phyloP scores from a whole-genome alignment of 2,329 filamentous ascomycete genomes.

The Fusarium musae region DNA sequence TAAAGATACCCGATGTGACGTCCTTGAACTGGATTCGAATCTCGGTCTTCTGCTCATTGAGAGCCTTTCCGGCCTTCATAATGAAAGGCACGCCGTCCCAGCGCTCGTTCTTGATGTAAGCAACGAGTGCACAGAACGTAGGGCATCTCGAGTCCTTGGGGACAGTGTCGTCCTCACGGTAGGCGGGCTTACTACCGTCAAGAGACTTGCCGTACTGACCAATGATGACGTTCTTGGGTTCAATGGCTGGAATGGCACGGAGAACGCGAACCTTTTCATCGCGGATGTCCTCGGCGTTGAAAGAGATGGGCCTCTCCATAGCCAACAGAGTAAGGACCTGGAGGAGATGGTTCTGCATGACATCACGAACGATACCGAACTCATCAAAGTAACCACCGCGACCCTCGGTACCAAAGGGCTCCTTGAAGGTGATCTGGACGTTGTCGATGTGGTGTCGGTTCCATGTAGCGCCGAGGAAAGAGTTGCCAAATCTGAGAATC shows the following conservation, averaged over 20 bases:
- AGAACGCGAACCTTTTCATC: constrained; percentile 99
- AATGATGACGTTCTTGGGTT: constrained; percentile 99
- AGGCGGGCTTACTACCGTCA: constrained; percentile 94
- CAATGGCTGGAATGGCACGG: constrained; percentile 90
- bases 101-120: constrained; percentile 99
- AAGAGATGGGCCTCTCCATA: constrained; percentile 98
- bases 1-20: constrained; percentile 98
- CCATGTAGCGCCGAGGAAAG: constrained; percentile 98
- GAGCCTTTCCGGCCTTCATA: constrained; percentile 97
- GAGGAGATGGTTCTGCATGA: constrained; percentile 99
- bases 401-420: constrained; percentile 98
- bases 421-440: constrained; percentile 99
- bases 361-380: constrained; percentile 98
- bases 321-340: constrained; percentile 95
- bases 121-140: constrained; percentile 96
- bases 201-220: constrained; percentile 97
- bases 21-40: constrained; percentile 99
- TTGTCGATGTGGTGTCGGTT: constrained; percentile 99
- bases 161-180: constrained; percentile 99
- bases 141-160: constrained; percentile 97
- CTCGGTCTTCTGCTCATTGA: constrained; percentile 99
- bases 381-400: constrained; percentile 99
- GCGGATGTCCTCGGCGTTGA: constrained; percentile 97
- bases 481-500: constrained; percentile 97
- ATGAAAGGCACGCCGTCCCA: constrained; percentile 99